These are phyloP conservation scores for Penicillium expansum DNA, from an alignment of 2,329 filamentous ascomycete genomes.

Conservation along the genomic window DNA sequence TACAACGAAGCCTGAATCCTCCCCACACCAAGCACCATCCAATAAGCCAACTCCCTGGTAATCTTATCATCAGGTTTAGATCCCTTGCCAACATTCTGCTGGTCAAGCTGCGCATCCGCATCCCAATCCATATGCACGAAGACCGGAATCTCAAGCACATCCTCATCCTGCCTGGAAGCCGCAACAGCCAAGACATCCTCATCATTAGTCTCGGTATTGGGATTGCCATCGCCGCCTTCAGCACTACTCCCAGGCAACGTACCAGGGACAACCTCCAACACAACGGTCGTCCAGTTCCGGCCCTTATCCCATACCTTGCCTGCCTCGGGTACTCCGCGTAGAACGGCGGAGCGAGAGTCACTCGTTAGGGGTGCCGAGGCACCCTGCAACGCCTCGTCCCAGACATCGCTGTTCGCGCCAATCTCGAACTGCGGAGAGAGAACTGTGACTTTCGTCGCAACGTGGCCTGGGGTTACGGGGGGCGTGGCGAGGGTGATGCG, in stretches of 20 bases:
- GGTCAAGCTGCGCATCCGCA: constrained; percentile 53
- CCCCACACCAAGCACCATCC: constrained; percentile 88
- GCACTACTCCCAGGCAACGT: constrained; percentile 35
- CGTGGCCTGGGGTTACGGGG: constrained; percentile 70
- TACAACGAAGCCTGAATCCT: constrained; percentile 55
- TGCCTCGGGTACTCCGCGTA: constrained; percentile 62
- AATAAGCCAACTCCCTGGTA: constrained; percentile 88
- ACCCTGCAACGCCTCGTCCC: constrained; percentile 79
- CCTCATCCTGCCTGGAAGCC: constrained; percentile 52
- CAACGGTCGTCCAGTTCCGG: constrained; percentile 90
- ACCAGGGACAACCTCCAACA: constrained; percentile 79
- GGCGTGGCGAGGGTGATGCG: constrained; percentile 85
- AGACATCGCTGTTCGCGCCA: constrained; percentile 88
- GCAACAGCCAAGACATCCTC: constrained; percentile 26
- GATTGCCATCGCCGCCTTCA: constrained; percentile 29
- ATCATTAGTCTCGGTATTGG: constrained; percentile 33
- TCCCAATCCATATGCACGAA: constrained; percentile 93
- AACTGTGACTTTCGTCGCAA: constrained; percentile 79
- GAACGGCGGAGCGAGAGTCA: constrained; percentile 41
- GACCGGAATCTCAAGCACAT: constrained; percentile 83
- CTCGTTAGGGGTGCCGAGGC: constrained; percentile 36
- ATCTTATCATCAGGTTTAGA: constrained; percentile 65
- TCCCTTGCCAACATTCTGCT: constrained; percentile 35
- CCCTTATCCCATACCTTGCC: constrained; percentile 97
- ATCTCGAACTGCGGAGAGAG: constrained; percentile 93